phyloP scores from a whole-genome alignment of 2,329 filamentous ascomycete genomes.

The Trichoderma cornu-damae region DNA sequence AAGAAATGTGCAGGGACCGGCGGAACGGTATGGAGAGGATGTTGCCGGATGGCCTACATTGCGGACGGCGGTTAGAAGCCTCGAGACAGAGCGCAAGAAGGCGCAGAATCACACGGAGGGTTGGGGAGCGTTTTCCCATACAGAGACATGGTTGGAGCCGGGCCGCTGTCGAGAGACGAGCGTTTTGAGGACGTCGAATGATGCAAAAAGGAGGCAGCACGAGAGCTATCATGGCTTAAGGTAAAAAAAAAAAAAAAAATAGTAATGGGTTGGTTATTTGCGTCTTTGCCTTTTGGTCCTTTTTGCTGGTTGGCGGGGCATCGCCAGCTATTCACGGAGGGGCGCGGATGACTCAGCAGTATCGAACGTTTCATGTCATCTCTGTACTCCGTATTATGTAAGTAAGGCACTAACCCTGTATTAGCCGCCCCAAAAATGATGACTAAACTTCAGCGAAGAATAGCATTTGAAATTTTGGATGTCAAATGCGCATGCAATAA shows the following conservation, averaged over 20 bases:
- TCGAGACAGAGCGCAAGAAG: neutral
- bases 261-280: neutral
- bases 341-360: conserved; percentile 6
- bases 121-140: neutral
- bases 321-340: neutral
- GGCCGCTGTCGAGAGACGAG: neutral
- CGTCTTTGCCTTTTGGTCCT: neutral
- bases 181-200: neutral
- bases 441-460: no score
- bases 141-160: conserved; percentile 13
- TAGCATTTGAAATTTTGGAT: no score
- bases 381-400: no score
- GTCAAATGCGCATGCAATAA: no score
- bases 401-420: no score
- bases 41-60: conserved; percentile 39
- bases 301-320: conserved; percentile 16
- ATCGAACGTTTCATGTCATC: neutral
- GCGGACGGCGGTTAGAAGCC: neutral
- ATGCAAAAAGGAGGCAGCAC: neutral
- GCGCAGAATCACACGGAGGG: neutral
- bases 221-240: neutral
- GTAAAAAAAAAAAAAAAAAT: neutral
- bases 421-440: no score
- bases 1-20: conserved; percentile 70
- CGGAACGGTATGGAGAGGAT: conserved; percentile 83